Evolutionary conservation across 805 yeast species (phyloP), one percentile per base, ranked within the genome.

Genomic region (Myxozyma geophila): DNA sequence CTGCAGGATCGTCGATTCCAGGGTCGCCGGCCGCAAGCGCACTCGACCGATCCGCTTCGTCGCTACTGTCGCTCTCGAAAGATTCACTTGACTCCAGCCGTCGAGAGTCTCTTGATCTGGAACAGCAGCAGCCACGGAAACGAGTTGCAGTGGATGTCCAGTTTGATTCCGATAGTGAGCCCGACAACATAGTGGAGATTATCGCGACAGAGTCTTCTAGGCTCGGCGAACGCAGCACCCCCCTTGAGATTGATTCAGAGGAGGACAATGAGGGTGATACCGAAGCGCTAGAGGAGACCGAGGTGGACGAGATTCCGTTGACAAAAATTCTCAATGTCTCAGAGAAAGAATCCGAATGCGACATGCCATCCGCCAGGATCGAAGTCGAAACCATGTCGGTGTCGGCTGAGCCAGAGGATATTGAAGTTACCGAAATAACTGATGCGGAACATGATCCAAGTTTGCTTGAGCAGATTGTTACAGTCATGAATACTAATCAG

Each of bases 81-180:
- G 51, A 43, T 6, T 40, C 48, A 7, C 3, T 33, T 7, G 58
- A 41, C 23, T 23, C 49, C 19, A 58, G 49, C 15, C 43, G 66
- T 12, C 66, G 67, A 8, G 54, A 49, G 21, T 63, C 67, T 12
- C 37, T 62, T 49, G 67, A 64, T 40, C 23, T 64, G 19, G 67
- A 64, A 28, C 67, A 64, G 56, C 51, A 43, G 21, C 21, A 43
- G 51, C 67, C 67, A 13, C 49, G 67, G 13, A 64, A 64, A 52
- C 54, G 67, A 8, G 44, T 61, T 8, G 64, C 64, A 10, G 50
- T 59, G n/a, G 64, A 49, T 12, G 21, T 41, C 8, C 40, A 48
- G 12, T 41, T 12, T 13, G 41, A 41, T 9, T 19, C 23, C 12
- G 58, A 63, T 12, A 28, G 37, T 15, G 53, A 19, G 9, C 33